These are phyloP conservation scores for Neoboletus brunneissimus DNA, from an alignment of 768 basidiomycete genomes.

Conservation along the genomic window DNA sequence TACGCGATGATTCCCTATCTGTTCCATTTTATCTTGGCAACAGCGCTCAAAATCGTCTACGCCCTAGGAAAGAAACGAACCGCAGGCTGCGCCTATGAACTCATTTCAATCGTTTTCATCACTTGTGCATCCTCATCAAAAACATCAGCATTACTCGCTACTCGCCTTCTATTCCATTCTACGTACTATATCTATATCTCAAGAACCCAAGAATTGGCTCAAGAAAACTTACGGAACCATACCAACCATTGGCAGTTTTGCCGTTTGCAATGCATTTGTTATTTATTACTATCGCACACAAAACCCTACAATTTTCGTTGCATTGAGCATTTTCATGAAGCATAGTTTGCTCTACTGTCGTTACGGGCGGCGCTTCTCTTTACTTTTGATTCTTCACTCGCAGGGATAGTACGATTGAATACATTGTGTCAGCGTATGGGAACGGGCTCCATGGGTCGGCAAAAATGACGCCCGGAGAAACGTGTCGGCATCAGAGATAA, in stretches of 20 bases:
- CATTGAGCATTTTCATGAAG: slow-evolving; percentile 29
- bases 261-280: slow-evolving; percentile 34
- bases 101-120: slow-evolving; percentile 11
- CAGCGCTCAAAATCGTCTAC: slow-evolving; percentile 14
- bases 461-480: not conserved
- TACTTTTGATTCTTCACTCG: slow-evolving; percentile 7
- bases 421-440: slow-evolving; percentile 12
- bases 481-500: not conserved
- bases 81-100: slow-evolving; percentile 26
- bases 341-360: slow-evolving; percentile 20
- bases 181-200: slow-evolving; percentile 39
- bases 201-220: slow-evolving; percentile 28
- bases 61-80: slow-evolving; percentile 16
- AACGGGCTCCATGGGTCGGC: not conserved
- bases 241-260: slow-evolving; percentile 27
- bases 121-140: slow-evolving; percentile 26
- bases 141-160: slow-evolving; percentile 25
- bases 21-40: not conserved
- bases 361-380: slow-evolving; percentile 14
- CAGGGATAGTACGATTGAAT: slow-evolving; percentile 17
- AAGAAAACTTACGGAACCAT: slow-evolving; percentile 36
- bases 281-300: slow-evolving; percentile 31
- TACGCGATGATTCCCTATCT: not conserved
- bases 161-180: slow-evolving; percentile 30
- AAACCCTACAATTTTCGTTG: slow-evolving; percentile 20